Base-by-base conservation (phyloP, 2,329 filamentous ascomycete species). In the Pseudogymnoascus sp. region DNA sequence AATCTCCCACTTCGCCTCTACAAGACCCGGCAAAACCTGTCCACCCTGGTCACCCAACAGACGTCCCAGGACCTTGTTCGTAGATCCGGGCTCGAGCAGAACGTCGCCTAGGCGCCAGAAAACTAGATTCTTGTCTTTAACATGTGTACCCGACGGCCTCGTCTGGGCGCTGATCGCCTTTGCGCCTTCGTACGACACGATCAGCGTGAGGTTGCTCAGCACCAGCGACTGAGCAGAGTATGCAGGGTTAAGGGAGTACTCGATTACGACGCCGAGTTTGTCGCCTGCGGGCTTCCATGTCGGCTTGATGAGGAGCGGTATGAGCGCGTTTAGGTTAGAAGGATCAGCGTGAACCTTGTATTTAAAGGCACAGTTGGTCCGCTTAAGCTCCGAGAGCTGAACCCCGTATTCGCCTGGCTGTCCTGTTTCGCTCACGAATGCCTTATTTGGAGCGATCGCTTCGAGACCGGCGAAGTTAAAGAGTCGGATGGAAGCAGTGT, bases 391-490 rank as follows among this genome's bases (percentile, higher is more conserved):
- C 11, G 85, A 80, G 5, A 94, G 76, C 64, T 92, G 84, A 33
- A 99, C 77, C 0, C 79, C 83, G 75, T 95, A 99, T 70, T 93
- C 87, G 63, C 95, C 92, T 3, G 79, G 71, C n/a, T 11, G 26
- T 0, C 78, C 75, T 4, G 82, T 79, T 67, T 91, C 88, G 33
- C 86, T 84, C 59, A 97, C 86, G 74, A 97, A 96, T 62, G 92
- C 89, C 44, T 91, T 90, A 72, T 99, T 99, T 1, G 92, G 92
- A 0, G 92, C 92, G 62, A 99, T 92, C 69, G 90, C 92, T 69
- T 97, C 94, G 5, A 99, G 81, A n/a, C 83, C 82, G 8, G 86
- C 76, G 71, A 96, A 96, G 71, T 96, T 94, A 69, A 96, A 90
- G 63, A 99, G 84, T 17, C 90, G 87, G 66, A 97, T 87, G 1